Conservation (phyloP, 495 filamentous ascomycete species). For the Bacidia gigantensis region DNA sequence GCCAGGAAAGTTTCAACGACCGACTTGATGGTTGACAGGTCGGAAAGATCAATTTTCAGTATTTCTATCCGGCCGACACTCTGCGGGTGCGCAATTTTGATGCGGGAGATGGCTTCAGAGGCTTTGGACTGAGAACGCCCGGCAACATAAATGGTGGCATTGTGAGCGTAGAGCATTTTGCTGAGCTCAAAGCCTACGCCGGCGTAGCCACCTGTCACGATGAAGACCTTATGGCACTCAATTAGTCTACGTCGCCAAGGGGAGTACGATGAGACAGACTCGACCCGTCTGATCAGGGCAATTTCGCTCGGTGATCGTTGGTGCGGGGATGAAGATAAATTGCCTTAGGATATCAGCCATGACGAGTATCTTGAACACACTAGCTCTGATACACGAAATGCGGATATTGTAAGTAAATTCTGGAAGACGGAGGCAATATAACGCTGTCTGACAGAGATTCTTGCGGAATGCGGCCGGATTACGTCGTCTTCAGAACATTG, state of each 20-base stretch:
- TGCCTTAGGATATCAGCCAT: too few species aligned
- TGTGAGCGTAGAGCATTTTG: constrained; percentile 27
- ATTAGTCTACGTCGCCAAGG: not conserved
- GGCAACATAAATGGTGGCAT: constrained; percentile 28
- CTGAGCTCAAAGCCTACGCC: constrained; percentile 30
- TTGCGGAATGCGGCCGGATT: too few species aligned
- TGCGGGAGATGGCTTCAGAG: constrained; percentile 24
- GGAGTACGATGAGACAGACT: not conserved
- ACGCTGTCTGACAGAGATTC: too few species aligned
- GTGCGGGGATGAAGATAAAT: too few species aligned
- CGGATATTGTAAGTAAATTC: too few species aligned
- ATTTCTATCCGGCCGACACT: constrained; percentile 26
- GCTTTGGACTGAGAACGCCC: constrained; percentile 22
- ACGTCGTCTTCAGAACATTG: too few species aligned
- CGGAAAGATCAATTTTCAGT: constrained; percentile 31
- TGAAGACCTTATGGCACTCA: constrained; percentile 23
- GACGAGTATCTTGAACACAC: too few species aligned
- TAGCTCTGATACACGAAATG: too few species aligned
- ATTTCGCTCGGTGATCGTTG: constrained; percentile 39
- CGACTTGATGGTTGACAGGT: constrained; percentile 30
- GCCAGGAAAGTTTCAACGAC: constrained; percentile 27
- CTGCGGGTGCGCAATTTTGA: constrained; percentile 15
- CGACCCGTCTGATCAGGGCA: not conserved
- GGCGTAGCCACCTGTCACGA: constrained; percentile 29
- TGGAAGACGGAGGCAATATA: too few species aligned